Evolutionary conservation across 345 rosid species (phyloP), one percentile per base, ranked within the genome.

Genomic region (Pugionium cornutum): DNA sequence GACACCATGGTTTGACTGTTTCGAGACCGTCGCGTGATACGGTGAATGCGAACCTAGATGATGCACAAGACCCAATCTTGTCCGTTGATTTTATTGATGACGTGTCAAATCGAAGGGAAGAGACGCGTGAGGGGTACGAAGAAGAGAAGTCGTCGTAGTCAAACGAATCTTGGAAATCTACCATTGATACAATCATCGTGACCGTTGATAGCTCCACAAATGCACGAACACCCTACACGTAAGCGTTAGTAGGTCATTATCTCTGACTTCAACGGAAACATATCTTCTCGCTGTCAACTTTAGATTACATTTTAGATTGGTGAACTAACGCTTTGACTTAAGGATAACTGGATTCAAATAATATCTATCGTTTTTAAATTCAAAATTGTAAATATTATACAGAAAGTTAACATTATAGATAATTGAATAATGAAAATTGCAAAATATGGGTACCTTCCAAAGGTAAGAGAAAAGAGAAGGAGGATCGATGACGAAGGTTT

Each of bases 1-100:
- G 87, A 75, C 92, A 72, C 99, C 99, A 94, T 0, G 99, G 99
- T 77, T 94, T 94, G 68, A 94, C 88, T 3, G 99, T 86, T 74
- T 94, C 96, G 59, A 85, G 89, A 53, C 77, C 73, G 75, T 88
- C 84, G 79, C 86, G 96, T 18, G 96, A 82, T 27, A 94, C 97
- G 4, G 95, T 90, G 89, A 94, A 94, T 62, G 99, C 86, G 79
- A 94, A 94, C 26, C 99, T 79, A n/a, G 99, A 90, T 30, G 99
- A 94, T 4, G 99, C 83, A 33, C 53, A 60, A 0, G 77, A 66
- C 5, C 92, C 86, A 4, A 87, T 67, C 83, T 86, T 86, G 46
- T 86, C 92, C 75, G 85, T 75, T 50, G 99, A 81, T 55, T 59
- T 75, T 2, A 78, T 72, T 0, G 96, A 79, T 36, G 86, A 79